These are phyloP conservation scores for Suillus subalutaceus DNA, from an alignment of 768 basidiomycete species.

Conservation along the genomic window DNA sequence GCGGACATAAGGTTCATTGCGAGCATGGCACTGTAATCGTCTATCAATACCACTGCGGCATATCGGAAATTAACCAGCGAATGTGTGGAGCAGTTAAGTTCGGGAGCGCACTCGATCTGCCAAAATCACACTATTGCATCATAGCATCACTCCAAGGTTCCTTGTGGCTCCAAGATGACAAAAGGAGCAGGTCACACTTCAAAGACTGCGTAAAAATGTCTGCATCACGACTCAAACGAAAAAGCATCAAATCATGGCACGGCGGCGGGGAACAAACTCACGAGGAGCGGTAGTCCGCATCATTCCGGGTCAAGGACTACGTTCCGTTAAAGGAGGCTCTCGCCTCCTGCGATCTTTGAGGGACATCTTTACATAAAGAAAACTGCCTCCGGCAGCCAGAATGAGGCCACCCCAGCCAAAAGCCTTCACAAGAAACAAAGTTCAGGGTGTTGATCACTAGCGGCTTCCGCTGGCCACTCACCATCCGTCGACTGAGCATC, in stretches of 20 bases:
- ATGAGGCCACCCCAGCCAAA: conserved; percentile 31
- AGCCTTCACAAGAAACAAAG: conserved; percentile 16
- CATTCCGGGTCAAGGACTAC: conserved; percentile 10
- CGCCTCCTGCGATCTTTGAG: conserved; percentile 29
- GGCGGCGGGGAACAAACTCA: background rate
- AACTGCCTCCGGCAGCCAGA: conserved; percentile 31
- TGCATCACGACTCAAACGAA: background rate
- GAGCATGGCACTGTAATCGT: background rate
- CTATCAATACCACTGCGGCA: background rate
- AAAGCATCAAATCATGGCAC: conserved; percentile 12
- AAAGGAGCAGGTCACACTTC: background rate
- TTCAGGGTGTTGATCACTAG: background rate
- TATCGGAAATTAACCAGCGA: background rate
- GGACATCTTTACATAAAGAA: conserved; percentile 34
- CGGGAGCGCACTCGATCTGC: background rate
- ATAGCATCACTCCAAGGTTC: background rate
- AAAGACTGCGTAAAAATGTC: background rate
- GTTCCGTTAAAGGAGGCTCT: background rate
- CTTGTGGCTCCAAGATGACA: background rate
- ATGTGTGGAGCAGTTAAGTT: background rate
- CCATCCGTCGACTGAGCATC: conserved; percentile 10
- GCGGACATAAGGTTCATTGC: background rate
- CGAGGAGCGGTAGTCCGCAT: conserved; percentile 19
- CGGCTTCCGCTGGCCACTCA: background rate
- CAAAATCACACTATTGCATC: conserved; percentile 4